Evolutionary conservation across 2,329 filamentous ascomycete species (phyloP).

Genomic region (Talaromyces rugulosus): DNA sequence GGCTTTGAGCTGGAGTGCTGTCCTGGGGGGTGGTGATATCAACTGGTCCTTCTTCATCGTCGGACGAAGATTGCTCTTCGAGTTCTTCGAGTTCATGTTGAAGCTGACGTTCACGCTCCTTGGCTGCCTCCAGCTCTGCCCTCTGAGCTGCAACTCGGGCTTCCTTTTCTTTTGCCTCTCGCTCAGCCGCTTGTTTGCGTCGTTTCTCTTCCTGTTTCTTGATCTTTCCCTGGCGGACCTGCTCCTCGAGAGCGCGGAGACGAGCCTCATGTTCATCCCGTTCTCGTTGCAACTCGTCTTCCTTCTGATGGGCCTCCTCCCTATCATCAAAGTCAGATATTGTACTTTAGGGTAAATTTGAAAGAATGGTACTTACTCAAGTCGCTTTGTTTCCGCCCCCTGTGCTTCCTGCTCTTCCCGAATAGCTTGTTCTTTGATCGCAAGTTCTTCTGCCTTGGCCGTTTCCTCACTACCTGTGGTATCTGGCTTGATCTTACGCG

Average conservation of each 20-base stretch:
- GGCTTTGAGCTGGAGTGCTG: conserved; percentile 56
- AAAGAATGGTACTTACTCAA: conserved; percentile 67
- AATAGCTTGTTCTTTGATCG: conserved; percentile 52
- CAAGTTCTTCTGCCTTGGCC: conserved; percentile 59
- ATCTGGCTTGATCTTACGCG: conserved; percentile 63
- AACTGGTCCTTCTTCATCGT: conserved; percentile 71
- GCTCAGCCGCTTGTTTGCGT: conserved; percentile 80
- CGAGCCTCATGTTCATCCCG: conserved; percentile 76
- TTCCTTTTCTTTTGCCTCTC: conserved; percentile 85
- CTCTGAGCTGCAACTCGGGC: conserved; percentile 75
- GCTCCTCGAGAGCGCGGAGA: conserved; percentile 84
- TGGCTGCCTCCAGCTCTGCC: conserved; percentile 87
- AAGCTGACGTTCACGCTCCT: conserved; percentile 83
- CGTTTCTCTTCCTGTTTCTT: conserved; percentile 97
- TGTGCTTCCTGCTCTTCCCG: conserved; percentile 72
- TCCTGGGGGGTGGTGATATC: conserved; percentile 60
- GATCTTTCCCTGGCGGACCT: conserved; percentile 87
- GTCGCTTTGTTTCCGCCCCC: conserved; percentile 64
- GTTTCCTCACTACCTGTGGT: conserved; percentile 53
- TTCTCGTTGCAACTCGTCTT: conserved; percentile 75
- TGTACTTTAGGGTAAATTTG: not conserved
- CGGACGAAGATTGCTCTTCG: conserved; percentile 61
- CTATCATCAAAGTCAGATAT: conserved; percentile 43
- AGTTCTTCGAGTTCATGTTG: conserved; percentile 79
- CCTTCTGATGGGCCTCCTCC: conserved; percentile 67